Evolutionary conservation across 805 yeast species (phyloP), one percentile per base, ranked within the genome.

Genomic region (Zygosaccharomyces siamensis): DNA sequence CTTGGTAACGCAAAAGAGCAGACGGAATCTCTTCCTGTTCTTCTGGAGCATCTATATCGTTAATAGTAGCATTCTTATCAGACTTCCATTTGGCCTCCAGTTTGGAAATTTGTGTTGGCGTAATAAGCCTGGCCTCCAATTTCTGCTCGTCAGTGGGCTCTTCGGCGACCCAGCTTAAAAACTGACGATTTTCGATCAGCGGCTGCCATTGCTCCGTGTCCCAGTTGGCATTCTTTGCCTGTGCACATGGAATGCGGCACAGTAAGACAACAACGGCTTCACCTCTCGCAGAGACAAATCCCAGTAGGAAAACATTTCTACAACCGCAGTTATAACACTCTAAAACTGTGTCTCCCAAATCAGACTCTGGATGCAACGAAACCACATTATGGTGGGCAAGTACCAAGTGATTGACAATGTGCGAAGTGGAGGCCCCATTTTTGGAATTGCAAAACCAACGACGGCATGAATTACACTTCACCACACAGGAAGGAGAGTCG

Each of bases 271-370:
- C 90, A 33, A 89, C 89, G 4, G 89, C 82, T 56, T 88, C 95
- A 50, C 83, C 78, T 61, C 86, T 87, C 3, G 97, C 96, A 23
- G 89, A 77, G 12, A 90, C 93, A 66, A 84, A 89, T 0, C 97
- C 97, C 33, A 90, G 71, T 23, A 83, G 73, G 57, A 90, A 90
- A 2, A 82, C 85, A 58, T 90, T 90, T 51, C 74, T 80, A 61
- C 78, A 79, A 27, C 96, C 96, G 71, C 97, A 90, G 61, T 83
- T 84, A 69, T 89, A 90, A 70, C 97, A 90, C 65, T 90, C 97
- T 49, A 90, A 70, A 1, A 81, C 76, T 5, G 90, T 84, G 46
- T 86, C 96, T n/a, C 97, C 97, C 23, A 89, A 72, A 52, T 86
- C 89, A 1, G 90, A 83, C 23, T 84, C 85, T 32, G 82, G 82